Conservation (phyloP, 1,139 yeast species). For the Geotrichum bryndzae region DNA sequence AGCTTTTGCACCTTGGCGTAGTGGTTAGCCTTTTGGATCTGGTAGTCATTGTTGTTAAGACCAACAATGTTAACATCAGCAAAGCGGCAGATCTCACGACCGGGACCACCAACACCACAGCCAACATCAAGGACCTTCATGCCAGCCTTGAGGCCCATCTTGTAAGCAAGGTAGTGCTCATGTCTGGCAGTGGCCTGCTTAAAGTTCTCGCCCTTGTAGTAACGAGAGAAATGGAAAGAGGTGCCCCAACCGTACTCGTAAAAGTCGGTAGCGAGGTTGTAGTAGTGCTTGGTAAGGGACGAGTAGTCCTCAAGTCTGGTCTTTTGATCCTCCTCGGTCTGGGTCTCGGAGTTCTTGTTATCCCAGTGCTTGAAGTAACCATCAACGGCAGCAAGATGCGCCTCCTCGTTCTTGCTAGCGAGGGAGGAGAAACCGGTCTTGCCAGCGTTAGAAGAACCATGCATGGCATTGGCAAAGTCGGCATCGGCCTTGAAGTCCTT, state of each 20-base stretch:
- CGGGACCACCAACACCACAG: conserved; percentile 99
- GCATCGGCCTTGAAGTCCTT: conserved; percentile 37
- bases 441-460: conserved; percentile 59
- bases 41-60: conserved; percentile 90
- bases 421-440: conserved; percentile 72
- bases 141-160: conserved; percentile 70
- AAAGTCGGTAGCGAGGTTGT: conserved; percentile 91
- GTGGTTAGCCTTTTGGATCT: conserved; percentile 83
- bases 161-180: conserved; percentile 88
- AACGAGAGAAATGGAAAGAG: conserved; percentile 95
- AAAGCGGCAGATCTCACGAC: conserved; percentile 89
- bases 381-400: conserved; percentile 75
- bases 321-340: conserved; percentile 59
- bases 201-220: conserved; percentile 89
- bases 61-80: conserved; percentile 86
- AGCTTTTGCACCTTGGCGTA: conserved; percentile 65
- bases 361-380: conserved; percentile 98
- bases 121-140: conserved; percentile 96
- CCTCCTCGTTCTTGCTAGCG: conserved; percentile 66
- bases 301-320: conserved; percentile 80
- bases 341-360: conserved; percentile 45
- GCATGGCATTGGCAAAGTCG: conserved; percentile 76
- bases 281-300: conserved; percentile 87
- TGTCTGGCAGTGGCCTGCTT: conserved; percentile 94
- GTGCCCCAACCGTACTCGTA: conserved; percentile 99